phyloP scores from a whole-genome alignment of 768 basidiomycete species.

The Lactarius hengduanensis region DNA sequence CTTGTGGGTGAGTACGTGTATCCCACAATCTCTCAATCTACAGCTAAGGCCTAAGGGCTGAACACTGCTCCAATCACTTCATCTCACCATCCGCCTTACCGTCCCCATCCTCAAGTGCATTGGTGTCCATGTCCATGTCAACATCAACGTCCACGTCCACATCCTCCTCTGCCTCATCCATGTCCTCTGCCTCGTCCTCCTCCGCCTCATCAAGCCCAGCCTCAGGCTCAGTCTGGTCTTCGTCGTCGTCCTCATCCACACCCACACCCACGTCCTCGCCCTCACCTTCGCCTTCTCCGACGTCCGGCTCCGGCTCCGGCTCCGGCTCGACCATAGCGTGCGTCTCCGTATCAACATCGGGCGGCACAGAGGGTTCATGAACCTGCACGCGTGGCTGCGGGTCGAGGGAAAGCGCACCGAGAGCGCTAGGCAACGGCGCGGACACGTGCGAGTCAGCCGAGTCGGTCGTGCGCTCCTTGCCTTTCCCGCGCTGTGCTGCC shows the following conservation, averaged over 20 bases:
- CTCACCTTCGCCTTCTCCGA: conserved; percentile 39
- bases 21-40: background rate
- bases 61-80: background rate
- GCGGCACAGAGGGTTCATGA: background rate
- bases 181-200: conserved; percentile 7
- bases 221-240: background rate
- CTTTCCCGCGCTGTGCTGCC: conserved; percentile 23
- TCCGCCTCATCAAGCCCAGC: background rate
- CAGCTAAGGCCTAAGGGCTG: background rate
- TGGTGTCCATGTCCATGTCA: conserved; percentile 14
- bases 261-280: conserved; percentile 35
- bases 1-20: background rate
- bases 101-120: conserved; percentile 8
- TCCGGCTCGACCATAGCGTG: conserved; percentile 30
- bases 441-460: conserved; percentile 18
- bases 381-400: conserved; percentile 30
- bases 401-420: conserved; percentile 26
- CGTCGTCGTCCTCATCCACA: conserved; percentile 30
- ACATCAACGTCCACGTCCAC: conserved; percentile 17
- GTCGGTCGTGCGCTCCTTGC: conserved; percentile 20
- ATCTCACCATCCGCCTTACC: conserved; percentile 11
- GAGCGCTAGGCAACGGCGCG: conserved; percentile 26
- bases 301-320: conserved; percentile 36
- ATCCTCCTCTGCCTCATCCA: conserved; percentile 14
- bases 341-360: conserved; percentile 31